Evolutionary conservation across 805 yeast genomes (phyloP).

Genomic region (Kodamaea fukazawae): DNA sequence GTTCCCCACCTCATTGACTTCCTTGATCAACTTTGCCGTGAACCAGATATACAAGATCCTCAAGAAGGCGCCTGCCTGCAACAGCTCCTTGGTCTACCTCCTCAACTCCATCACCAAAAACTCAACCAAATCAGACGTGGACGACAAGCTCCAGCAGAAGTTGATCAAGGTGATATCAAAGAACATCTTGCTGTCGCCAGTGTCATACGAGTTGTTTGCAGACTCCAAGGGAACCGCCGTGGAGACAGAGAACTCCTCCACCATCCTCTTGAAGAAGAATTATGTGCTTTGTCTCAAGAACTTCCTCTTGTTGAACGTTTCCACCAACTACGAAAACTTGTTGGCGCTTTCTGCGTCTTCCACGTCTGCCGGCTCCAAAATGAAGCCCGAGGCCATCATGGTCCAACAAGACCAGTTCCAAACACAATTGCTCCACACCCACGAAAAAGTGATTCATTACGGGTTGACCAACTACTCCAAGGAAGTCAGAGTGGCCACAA

Average conservation of each 20-base stretch:
- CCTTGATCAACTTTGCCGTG: conserved; percentile 34
- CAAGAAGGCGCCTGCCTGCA: conserved; percentile 30
- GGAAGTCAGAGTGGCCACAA: conserved; percentile 37
- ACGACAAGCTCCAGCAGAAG: conserved; percentile 39
- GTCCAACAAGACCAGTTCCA: conserved; percentile 39
- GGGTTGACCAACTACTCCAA: conserved; percentile 32
- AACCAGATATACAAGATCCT: conserved; percentile 38
- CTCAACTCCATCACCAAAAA: conserved; percentile 30
- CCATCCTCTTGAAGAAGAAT: conserved; percentile 29
- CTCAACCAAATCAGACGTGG: conserved; percentile 37
- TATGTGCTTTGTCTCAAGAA: conserved; percentile 33
- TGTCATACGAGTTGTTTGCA: conserved; percentile 18
- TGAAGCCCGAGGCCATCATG: conserved; percentile 44
- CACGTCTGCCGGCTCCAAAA: conserved; percentile 34
- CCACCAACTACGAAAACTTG: conserved; percentile 37
- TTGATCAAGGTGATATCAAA: conserved; percentile 32
- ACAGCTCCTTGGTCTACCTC: conserved; percentile 28
- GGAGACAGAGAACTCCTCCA: conserved; percentile 15
- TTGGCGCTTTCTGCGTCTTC: conserved; percentile 34
- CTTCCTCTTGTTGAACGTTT: conserved; percentile 29
- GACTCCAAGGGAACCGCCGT: conserved; percentile 10
- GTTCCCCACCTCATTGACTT: conserved; percentile 35
- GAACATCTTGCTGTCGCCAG: conserved; percentile 19
- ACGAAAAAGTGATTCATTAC: conserved; percentile 29
- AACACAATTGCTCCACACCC: conserved; percentile 22